Evolutionary conservation across 257 asterid genomes (phyloP).

Genomic region (Osmanthus fragrans): DNA sequence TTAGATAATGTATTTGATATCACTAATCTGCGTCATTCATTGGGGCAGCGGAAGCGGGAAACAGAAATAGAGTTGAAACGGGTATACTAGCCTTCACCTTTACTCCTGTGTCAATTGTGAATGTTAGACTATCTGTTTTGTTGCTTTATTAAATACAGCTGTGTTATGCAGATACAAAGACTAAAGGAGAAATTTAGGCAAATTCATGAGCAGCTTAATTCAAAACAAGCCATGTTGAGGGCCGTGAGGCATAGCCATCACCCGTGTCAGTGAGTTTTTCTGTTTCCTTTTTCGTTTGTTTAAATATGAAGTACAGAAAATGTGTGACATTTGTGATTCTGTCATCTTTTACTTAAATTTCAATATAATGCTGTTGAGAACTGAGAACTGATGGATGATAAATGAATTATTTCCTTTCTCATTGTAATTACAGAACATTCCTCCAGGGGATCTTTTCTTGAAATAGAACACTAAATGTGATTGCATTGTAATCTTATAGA

Average conservation of each 20-base stretch:
- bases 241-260: conserved; percentile 14
- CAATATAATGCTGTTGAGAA: conserved; percentile 6
- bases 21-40: conserved; percentile 64
- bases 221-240: conserved; percentile 40
- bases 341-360: neutral
- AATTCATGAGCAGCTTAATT: conserved; percentile 67
- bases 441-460: neutral
- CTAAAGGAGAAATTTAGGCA: conserved; percentile 83
- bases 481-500: neutral
- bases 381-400: conserved; percentile 12
- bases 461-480: neutral
- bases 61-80: conserved; percentile 84
- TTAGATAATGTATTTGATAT: conserved; percentile 76
- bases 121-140: neutral
- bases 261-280: neutral
- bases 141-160: conserved; percentile 13
- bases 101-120: neutral
- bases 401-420: neutral
- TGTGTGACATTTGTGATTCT: neutral
- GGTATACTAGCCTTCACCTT: conserved; percentile 37
- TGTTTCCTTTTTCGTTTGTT: conserved; percentile 12
- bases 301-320: neutral
- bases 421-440: neutral
- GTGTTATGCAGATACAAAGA: conserved; percentile 63
- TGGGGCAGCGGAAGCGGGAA: conserved; percentile 74